Conservation (phyloP, 768 basidiomycete genomes). For the Asterophora lycoperdoides region DNA sequence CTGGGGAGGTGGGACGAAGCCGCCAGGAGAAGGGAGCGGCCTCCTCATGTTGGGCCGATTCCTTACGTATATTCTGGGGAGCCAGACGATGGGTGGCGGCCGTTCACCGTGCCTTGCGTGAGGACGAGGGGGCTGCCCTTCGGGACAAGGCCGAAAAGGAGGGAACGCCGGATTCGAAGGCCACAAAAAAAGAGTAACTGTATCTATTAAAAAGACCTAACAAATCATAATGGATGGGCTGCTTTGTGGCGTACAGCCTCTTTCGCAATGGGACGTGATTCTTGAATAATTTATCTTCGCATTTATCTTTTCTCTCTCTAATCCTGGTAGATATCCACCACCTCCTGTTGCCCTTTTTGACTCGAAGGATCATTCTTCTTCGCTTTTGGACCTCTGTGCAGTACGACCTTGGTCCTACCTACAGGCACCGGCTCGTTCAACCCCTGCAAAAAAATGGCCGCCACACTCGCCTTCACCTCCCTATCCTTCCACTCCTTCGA, state of each 20-base stretch:
- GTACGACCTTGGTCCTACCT: background rate
- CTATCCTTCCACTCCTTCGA: constrained; percentile 50
- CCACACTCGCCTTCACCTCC: constrained; percentile 34
- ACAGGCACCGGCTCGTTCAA: constrained; percentile 4
- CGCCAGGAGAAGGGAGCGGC: background rate
- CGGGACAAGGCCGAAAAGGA: background rate
- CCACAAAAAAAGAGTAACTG: no score
- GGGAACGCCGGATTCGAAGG: background rate
- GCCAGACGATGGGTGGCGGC: background rate
- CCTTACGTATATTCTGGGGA: constrained; percentile 12
- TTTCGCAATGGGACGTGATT: no score
- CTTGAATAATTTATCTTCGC: background rate
- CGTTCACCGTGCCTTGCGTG: constrained; percentile 12
- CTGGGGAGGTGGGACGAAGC: constrained; percentile 13
- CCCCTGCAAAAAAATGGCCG: constrained; percentile 42
- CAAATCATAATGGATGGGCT: no score
- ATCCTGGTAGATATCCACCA: constrained; percentile 9
- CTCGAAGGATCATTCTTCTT: background rate
- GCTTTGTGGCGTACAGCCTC: no score
- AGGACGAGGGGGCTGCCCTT: constrained; percentile 10
- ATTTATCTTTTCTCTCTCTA: background rate
- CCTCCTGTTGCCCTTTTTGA: background rate
- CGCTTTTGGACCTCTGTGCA: constrained; percentile 10
- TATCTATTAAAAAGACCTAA: background rate
- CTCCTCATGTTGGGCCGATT: constrained; percentile 6